Percentiles rank a stretch among this genome's conserved stretches.
Conservation (phyloP, 495 filamentous ascomycete genomes). For the Podospora comata region DNA sequence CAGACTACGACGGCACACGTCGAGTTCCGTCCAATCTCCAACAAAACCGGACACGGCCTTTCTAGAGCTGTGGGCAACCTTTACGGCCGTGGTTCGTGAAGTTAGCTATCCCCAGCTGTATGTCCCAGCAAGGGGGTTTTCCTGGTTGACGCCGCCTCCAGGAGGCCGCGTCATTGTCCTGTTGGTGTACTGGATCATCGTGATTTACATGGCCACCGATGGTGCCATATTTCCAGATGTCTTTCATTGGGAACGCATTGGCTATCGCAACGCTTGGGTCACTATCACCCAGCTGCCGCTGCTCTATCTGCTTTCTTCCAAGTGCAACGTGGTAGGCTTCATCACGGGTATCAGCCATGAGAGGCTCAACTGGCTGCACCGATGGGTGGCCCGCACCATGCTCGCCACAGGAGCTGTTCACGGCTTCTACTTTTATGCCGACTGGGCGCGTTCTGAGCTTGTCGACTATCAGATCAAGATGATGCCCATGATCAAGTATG, state of each 20-base stretch:
- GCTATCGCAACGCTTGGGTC: slow-evolving; percentile 72
- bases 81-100: slow-evolving; percentile 66
- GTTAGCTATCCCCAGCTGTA: slow-evolving; percentile 61
- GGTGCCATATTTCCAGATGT: slow-evolving; percentile 42
- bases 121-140: slow-evolving; percentile 46
- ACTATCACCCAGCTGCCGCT: slow-evolving; percentile 79
- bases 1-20: slow-evolving; percentile 40
- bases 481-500: slow-evolving; percentile 63
- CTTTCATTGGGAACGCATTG: slow-evolving; percentile 65
- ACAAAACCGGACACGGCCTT: slow-evolving; percentile 62
- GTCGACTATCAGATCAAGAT: slow-evolving; percentile 58
- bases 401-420: slow-evolving; percentile 74
- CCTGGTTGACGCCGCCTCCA: slow-evolving; percentile 54
- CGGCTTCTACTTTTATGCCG: slow-evolving; percentile 65
- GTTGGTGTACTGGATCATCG: slow-evolving; percentile 52
- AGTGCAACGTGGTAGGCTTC: slow-evolving; percentile 68
- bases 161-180: slow-evolving; percentile 55
- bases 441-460: slow-evolving; percentile 65
- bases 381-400: slow-evolving; percentile 73
- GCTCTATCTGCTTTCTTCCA: slow-evolving; percentile 74
- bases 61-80: slow-evolving; percentile 58
- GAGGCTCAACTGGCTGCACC: slow-evolving; percentile 78
- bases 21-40: slow-evolving; percentile 48
- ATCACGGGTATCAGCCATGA: slow-evolving; percentile 69
- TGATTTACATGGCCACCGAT: slow-evolving; percentile 56